Conservation (phyloP, 202 grass and related monocot genomes). For the Musa balbisiana region DNA sequence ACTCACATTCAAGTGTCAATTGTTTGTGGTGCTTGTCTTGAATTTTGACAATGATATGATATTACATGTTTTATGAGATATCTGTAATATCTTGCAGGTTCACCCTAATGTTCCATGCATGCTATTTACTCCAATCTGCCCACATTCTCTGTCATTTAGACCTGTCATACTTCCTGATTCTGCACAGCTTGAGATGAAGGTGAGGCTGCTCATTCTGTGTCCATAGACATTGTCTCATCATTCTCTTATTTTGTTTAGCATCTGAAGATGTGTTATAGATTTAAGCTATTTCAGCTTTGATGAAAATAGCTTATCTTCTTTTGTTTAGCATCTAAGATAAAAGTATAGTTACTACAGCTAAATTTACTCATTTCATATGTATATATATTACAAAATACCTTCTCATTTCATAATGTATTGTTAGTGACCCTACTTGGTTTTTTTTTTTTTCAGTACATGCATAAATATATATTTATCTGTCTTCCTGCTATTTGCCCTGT, state of each 20-base stretch:
- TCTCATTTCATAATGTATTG: no score
- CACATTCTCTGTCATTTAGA: conserved; percentile 94
- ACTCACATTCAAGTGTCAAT: background rate
- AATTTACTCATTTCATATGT: no score
- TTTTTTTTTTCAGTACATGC: no score
- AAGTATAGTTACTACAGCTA: no score
- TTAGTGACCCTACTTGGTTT: no score
- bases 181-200: conserved; percentile 84
- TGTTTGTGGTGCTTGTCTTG: background rate
- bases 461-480: no score
- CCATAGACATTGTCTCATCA: conserved; percentile 9
- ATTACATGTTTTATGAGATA: conserved; percentile 14
- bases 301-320: no score
- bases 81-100: conserved; percentile 39
- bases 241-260: background rate
- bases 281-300: conserved; percentile 5
- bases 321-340: no score
- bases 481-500: no score
- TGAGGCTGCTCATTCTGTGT: conserved; percentile 19
- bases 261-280: conserved; percentile 6
- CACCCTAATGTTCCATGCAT: conserved; percentile 98
- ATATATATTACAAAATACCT: no score
- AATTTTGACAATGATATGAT: background rate
- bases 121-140: conserved; percentile 97
- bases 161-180: conserved; percentile 97